Base-by-base conservation (phyloP, 495 filamentous ascomycete genomes). In the Friedmanniomyces simplex region DNA sequence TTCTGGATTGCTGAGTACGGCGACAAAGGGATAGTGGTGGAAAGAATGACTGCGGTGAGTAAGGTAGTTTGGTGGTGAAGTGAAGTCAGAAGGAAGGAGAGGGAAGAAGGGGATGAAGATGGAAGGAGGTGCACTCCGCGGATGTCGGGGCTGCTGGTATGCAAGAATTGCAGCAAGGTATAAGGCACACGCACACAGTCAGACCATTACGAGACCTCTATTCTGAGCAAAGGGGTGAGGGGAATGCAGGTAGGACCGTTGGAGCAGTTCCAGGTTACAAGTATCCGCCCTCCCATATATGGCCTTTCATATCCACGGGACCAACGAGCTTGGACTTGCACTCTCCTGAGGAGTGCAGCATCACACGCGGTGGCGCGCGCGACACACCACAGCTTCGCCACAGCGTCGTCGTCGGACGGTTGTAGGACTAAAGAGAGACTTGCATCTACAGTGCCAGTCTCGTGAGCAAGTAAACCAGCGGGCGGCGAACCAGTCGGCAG, bases 31-130 rank as follows among this genome's bases (percentile, higher is more conserved):
- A 43, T 30, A 52, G 14, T 32, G 16, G 36, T n/a, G n/a, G 21
- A 54, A 54, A 43, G 52, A 54, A 32, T 30, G 52, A 18, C 52
- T 54, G 24, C 3, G 39, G 39, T 43, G 39, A 43, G 39, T 37
- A 16, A 8, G 34, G 34, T 16, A 16, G 34, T 37, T 8, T 37
- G 43, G 8, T 49, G 20, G 46, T 49, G 46, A 49, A 49, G 46
- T 49, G 46, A 49, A 18, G 46, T 10, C 46, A 6, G 46, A 32
- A 32, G 28, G 28, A 32, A 32, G 28, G 28, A 32, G 28, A 3
- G 10, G 28, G 28, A 32, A 32, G 28, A 10, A 32, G 28, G 3
- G 28, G 10, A 32, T 3, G 3, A 10, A 32, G 28, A 10, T 32
- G 3, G 28, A 10, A 32, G 10, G 28, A 4, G 28, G 28, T 32